A percentile compares a stretch with the other conserved stretches of the same genome.
These are phyloP conservation scores for Globisporangium polare DNA, from an alignment of 352 stramenopile genomes.

Conservation along the genomic window DNA sequence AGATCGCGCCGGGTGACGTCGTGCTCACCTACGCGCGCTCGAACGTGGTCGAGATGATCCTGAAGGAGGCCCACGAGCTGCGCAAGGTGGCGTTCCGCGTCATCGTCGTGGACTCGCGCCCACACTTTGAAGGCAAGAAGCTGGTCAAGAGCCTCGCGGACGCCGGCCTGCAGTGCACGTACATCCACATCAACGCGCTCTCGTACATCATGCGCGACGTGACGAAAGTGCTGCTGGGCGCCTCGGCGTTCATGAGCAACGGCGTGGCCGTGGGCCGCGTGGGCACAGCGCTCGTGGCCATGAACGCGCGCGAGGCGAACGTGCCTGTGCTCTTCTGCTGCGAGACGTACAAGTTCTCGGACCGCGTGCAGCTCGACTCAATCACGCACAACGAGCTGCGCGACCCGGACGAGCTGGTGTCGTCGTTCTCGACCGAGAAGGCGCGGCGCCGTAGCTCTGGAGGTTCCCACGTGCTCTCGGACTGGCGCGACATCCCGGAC, in stretches of 20 bases:
- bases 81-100: slow-evolving; percentile 75
- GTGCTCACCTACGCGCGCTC: slow-evolving; percentile 94
- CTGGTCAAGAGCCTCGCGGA: slow-evolving; percentile 68
- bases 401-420: slow-evolving; percentile 89
- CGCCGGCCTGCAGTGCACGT: slow-evolving; percentile 85
- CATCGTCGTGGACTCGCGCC: slow-evolving; percentile 93
- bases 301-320: slow-evolving; percentile 89
- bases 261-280: slow-evolving; percentile 89
- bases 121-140: slow-evolving; percentile 80
- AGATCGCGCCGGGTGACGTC: slow-evolving; percentile 91
- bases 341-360: slow-evolving; percentile 98
- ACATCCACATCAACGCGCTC: slow-evolving; percentile 94
- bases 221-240: slow-evolving; percentile 95
- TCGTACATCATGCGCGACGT: slow-evolving; percentile 96
- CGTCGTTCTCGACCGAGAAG: slow-evolving; percentile 56
- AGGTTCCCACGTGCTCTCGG: slow-evolving; percentile 65
- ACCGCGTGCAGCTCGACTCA: slow-evolving; percentile 96
- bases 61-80: slow-evolving; percentile 48
- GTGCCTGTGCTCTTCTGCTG: slow-evolving; percentile 97
- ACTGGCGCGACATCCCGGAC: slow-evolving; percentile 71
- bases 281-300: slow-evolving; percentile 91
- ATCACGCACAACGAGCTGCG: slow-evolving; percentile 98
- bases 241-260: slow-evolving; percentile 95
- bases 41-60: slow-evolving; percentile 88
- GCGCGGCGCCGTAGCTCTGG: slow-evolving; percentile 22